phyloP scores from a whole-genome alignment of 2,329 filamentous ascomycete species.

The Stromatinia cepivora region DNA sequence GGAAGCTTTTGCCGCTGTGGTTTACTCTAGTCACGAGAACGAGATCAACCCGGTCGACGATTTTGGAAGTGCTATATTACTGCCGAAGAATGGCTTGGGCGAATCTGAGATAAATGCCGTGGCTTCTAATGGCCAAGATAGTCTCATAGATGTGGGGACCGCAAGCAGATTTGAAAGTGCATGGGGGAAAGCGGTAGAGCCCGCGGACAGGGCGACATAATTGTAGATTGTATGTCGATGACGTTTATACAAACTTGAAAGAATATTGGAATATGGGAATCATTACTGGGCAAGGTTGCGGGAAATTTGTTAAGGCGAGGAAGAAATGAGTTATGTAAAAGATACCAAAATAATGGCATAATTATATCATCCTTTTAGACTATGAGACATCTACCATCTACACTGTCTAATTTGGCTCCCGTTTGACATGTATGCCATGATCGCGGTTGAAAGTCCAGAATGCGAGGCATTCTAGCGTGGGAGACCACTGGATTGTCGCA shows the following conservation, averaged over 20 bases:
- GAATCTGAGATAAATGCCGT: conserved; percentile 27
- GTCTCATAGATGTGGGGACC: conserved; percentile 54
- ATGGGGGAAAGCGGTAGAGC: conserved; percentile 64
- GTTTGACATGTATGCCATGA: not conserved
- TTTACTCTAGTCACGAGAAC: conserved; percentile 82
- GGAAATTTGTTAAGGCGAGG: conserved; percentile 1
- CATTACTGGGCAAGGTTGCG: conserved; percentile 1
- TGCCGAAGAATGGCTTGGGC: conserved; percentile 27
- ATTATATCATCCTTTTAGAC: conserved; percentile 17
- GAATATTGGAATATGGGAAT: conserved; percentile 17
- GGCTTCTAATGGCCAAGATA: conserved; percentile 45
- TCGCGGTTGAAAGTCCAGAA: not conserved
- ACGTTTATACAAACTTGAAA: not conserved
- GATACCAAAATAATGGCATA: conserved; percentile 24
- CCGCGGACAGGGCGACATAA: conserved; percentile 30
- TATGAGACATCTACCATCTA: not conserved
- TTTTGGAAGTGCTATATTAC: conserved; percentile 28
- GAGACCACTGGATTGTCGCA: not conserved
- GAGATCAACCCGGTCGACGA: conserved; percentile 51
- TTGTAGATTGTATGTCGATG: conserved; percentile 26
- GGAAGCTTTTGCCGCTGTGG: conserved; percentile 81
- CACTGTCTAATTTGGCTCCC: not conserved
- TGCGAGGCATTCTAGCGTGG: not conserved
- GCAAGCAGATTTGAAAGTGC: conserved; percentile 62
- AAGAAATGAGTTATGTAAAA: conserved; percentile 23